Evolutionary conservation across 352 stramenopile species (phyloP).

Genomic region (Phytophthora litchii): DNA sequence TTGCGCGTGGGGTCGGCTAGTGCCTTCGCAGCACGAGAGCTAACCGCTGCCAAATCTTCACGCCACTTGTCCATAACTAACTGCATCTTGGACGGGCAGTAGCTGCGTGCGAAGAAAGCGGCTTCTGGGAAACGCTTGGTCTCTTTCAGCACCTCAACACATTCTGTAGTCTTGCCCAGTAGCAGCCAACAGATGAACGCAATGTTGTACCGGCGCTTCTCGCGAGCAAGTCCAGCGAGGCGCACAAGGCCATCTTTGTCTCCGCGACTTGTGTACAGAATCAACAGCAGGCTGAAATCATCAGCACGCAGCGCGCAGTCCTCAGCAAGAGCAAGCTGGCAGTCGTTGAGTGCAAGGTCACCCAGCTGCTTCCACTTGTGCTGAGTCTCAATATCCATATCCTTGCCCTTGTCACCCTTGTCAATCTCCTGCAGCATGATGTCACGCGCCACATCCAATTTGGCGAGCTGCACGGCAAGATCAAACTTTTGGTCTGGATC

Average conservation of each 20-base stretch:
- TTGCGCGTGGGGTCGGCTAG: conserved; percentile 94
- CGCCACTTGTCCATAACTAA: conserved; percentile 98
- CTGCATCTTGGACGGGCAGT: conserved; percentile 95
- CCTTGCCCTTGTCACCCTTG: conserved; percentile 48
- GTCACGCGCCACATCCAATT: conserved; percentile 94
- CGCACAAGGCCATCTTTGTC: conserved; percentile 92
- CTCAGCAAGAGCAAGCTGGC: conserved; percentile 94
- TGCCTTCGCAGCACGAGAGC: conserved; percentile 92
- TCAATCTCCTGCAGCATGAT: conserved; percentile 93
- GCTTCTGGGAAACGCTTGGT: conserved; percentile 97
- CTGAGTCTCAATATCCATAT: conserved; percentile 96
- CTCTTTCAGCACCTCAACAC: conserved; percentile 94
- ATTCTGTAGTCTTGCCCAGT: conserved; percentile 95
- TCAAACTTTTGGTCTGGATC: conserved; percentile 99
- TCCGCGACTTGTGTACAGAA: conserved; percentile 96
- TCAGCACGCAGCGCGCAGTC: conserved; percentile 94
- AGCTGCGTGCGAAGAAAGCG: conserved; percentile 98
- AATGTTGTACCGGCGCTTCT: conserved; percentile 94
- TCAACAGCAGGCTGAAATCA: conserved; percentile 96
- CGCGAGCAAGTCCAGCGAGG: conserved; percentile 88
- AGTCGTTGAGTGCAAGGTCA: conserved; percentile 93
- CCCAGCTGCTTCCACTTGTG: conserved; percentile 98
- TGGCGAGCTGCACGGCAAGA: conserved; percentile 96
- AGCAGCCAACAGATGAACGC: conserved; percentile 97
- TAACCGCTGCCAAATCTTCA: conserved; percentile 88